Conservation (phyloP, 2,329 filamentous ascomycete species). For the Aspergillus amoenus region DNA sequence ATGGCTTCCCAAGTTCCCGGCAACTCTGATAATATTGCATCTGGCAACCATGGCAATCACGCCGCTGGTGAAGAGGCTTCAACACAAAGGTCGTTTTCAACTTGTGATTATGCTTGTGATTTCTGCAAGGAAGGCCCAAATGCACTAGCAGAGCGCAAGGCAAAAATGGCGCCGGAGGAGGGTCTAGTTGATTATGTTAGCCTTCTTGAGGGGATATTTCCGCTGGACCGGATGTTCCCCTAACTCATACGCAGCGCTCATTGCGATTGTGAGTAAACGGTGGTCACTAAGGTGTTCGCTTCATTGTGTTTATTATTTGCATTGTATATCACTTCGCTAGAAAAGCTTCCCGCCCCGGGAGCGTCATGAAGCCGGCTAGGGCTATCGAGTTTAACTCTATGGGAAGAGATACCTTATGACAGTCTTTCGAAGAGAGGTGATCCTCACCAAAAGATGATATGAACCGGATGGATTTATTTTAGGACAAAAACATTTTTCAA, state of each 20-base stretch:
- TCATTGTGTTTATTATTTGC: background rate
- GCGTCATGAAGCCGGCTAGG: background rate
- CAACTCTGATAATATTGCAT: conserved; percentile 22
- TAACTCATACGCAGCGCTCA: background rate
- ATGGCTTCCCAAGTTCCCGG: conserved; percentile 28
- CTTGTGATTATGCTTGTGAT: conserved; percentile 74
- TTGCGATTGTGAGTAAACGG: background rate
- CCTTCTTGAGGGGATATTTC: conserved; percentile 6
- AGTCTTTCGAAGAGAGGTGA: background rate
- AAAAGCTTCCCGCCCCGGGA: background rate
- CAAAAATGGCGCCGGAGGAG: conserved; percentile 28
- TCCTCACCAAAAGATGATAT: background rate
- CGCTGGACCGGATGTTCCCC: conserved; percentile 20
- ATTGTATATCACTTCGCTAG: background rate
- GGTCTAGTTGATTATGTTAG: conserved; percentile 10
- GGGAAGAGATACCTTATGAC: background rate
- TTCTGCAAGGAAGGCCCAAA: conserved; percentile 68
- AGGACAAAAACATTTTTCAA: background rate
- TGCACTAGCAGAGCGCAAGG: conserved; percentile 58
- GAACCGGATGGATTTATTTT: background rate
- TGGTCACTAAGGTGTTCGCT: background rate
- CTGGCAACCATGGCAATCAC: conserved; percentile 22
- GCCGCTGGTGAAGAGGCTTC: background rate
- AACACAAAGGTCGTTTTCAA: conserved; percentile 13
- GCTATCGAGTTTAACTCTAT: background rate